Evolutionary conservation across 2,329 filamentous ascomycete species (phyloP), one percentile per base, ranked within the genome.

Genomic region (Helotiales sp.): DNA sequence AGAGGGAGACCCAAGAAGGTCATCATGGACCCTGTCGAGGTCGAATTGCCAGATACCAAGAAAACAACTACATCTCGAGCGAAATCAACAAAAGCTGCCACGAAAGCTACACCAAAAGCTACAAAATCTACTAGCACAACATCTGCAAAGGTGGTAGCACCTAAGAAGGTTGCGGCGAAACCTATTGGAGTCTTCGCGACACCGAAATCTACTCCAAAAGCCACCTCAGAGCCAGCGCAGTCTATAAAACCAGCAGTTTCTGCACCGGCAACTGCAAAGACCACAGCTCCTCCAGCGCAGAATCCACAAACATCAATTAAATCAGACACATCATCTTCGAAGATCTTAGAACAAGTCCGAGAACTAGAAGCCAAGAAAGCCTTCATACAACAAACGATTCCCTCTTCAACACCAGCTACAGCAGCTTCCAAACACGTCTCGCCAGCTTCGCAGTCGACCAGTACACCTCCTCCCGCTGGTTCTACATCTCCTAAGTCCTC

Each of bases 1-100:
- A 65, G 67, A 49, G 68, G 67, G 13, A 62, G 67, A 52, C 67
- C 68, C 1, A 66, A 65, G 60, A 70, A 70, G 63, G 60, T 67
- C 36, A 59, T 66, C 31, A 34, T 58, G n/a, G 66, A 67, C n/a
- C 30, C 59, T 8, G 38, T 66, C 10, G 63, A 63, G 24, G 49
- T 59, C 19, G 63, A 66, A 48, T 29, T 64, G 15, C 33, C 56
- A 25, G 59, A 62, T 34, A 31, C 42, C 17, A 44, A 36, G 19
- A 63, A 60, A 47, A 62, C 57, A 15, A 54, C 63, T 27, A 65
- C 63, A 17, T 64, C 63, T 2, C 58, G 64, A 33, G 54, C 59
- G 22, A 69, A 68, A 53, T 63, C 67, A 2, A 67, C 67, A 1
- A 69, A 65, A 55, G 57, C 59, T 4, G 48, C 57, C 12, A 30